Evolutionary conservation across 2,329 filamentous ascomycete species (phyloP).

Genomic region (Magnaporthiopsis poae): DNA sequence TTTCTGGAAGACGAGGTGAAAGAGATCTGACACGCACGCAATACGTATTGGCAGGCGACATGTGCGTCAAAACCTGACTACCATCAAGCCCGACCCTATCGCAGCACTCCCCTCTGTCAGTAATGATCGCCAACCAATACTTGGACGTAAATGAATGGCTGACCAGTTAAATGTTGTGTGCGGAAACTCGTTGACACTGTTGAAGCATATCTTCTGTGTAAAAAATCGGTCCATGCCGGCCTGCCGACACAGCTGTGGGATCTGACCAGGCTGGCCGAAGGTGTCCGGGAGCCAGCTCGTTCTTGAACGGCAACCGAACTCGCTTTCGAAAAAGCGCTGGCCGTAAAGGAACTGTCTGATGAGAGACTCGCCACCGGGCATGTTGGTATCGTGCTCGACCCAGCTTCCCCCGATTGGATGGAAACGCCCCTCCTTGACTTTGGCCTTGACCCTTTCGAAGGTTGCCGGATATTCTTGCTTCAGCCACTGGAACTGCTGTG

Average conservation of each 20-base stretch:
- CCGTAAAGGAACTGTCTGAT: slow-evolving; percentile 59
- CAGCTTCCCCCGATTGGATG: slow-evolving; percentile 60
- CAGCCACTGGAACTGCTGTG: slow-evolving; percentile 49
- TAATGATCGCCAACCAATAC: neutral
- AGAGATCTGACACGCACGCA: slow-evolving; percentile 29
- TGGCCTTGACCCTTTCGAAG: slow-evolving; percentile 56
- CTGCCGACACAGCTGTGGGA: slow-evolving; percentile 56
- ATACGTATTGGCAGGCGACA: slow-evolving; percentile 58
- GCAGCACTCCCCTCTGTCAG: neutral
- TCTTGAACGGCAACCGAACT: slow-evolving; percentile 52
- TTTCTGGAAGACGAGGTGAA: neutral
- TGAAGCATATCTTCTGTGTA: slow-evolving; percentile 63
- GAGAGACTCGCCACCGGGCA: slow-evolving; percentile 58
- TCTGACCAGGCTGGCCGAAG: slow-evolving; percentile 58
- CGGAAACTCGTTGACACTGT: slow-evolving; percentile 64
- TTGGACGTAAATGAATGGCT: neutral
- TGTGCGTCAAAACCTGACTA: slow-evolving; percentile 60
- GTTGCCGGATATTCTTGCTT: slow-evolving; percentile 54
- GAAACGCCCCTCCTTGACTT: slow-evolving; percentile 57
- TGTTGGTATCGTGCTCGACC: slow-evolving; percentile 62
- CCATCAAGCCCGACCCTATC: slow-evolving; percentile 49
- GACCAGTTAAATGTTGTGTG: slow-evolving; percentile 62
- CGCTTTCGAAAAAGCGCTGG: slow-evolving; percentile 57
- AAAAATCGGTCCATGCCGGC: slow-evolving; percentile 60
- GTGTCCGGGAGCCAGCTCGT: slow-evolving; percentile 64